Evolutionary conservation across 1,139 yeast species (phyloP), one percentile per base, ranked within the genome.

Genomic region (Arxiozyma heterogenica): DNA sequence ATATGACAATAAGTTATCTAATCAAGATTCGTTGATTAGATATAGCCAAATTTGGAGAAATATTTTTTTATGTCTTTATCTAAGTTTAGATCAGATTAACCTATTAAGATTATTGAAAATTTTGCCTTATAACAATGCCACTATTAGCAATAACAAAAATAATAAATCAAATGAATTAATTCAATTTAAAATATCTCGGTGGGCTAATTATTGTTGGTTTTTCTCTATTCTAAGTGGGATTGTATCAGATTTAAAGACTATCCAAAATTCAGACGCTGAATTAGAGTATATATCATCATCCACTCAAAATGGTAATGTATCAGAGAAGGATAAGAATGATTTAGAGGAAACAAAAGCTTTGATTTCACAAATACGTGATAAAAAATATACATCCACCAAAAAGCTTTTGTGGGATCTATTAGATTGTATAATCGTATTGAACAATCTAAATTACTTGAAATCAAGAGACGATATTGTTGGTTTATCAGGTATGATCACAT

Each of bases 381-480:
- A 77, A 57, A 71, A 73, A 60, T 23, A 64, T 43, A 65, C 71
- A 27, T 82, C 86, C 41, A 74, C 78, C 65, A 78, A 85, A 66
- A 87, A 83, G 72, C 74, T 89, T 58, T 71, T 86, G 38, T 87
- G 95, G 90, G 95, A 89, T 69, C 71, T 79, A 18, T 78, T 86
- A 60, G 98, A 91, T 71, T 69, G 81, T 61, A 77, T 86, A 61
- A 84, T 90, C 64, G 95, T 95, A 25, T 74, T 84, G 67, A 83
- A 86, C 69, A 79, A 84, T 51, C 78, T 88, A 70, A 76, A 80
- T 57, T 72, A 75, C 70, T 74, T 86, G 64, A 76, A 77, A 64
- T 75, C 79, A 63, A 82, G 84, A 67, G 97, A 91, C 63, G 95
- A 95, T 52, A 78, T 84, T 51, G 80, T 89, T 54, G 97, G 96